Evolutionary conservation across 371 early-diverging fungal species (phyloP).

Genomic region (Blakeslea trispora): DNA sequence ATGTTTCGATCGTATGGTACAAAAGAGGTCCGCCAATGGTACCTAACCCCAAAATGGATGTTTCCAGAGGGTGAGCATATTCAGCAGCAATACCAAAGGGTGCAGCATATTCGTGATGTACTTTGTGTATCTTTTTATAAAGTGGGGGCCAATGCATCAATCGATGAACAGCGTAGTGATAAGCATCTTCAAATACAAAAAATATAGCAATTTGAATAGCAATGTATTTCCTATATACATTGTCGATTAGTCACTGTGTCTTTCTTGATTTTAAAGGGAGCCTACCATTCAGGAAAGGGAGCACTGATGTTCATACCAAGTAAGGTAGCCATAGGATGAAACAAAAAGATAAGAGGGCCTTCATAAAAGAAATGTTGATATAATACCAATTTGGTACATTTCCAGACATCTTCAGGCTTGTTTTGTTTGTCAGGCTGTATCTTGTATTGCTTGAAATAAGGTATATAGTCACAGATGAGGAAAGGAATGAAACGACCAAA

Average conservation of each 20-base stretch:
- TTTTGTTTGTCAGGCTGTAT: constrained; percentile 80
- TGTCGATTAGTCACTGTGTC: background rate
- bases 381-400: constrained; percentile 72
- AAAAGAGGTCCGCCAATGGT: constrained; percentile 76
- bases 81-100: constrained; percentile 90
- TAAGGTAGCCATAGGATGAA: constrained; percentile 80
- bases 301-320: constrained; percentile 84
- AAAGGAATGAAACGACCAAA: constrained; percentile 80
- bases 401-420: constrained; percentile 70
- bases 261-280: constrained; percentile 6
- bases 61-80: constrained; percentile 86
- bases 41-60: constrained; percentile 74
- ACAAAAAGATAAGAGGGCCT: constrained; percentile 83
- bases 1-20: constrained; percentile 24
- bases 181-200: constrained; percentile 82
- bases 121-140: constrained; percentile 90
- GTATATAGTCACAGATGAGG: constrained; percentile 70
- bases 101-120: constrained; percentile 91
- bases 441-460: constrained; percentile 79
- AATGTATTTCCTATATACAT: constrained; percentile 28
- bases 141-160: constrained; percentile 85
- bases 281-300: constrained; percentile 84
- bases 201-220: constrained; percentile 66
- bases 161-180: constrained; percentile 84
- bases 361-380: constrained; percentile 76